Evolutionary conservation across 2,329 filamentous ascomycete genomes (phyloP), one percentile per base, ranked within the genome.

Genomic region (Pseudogymnoascus sp.): DNA sequence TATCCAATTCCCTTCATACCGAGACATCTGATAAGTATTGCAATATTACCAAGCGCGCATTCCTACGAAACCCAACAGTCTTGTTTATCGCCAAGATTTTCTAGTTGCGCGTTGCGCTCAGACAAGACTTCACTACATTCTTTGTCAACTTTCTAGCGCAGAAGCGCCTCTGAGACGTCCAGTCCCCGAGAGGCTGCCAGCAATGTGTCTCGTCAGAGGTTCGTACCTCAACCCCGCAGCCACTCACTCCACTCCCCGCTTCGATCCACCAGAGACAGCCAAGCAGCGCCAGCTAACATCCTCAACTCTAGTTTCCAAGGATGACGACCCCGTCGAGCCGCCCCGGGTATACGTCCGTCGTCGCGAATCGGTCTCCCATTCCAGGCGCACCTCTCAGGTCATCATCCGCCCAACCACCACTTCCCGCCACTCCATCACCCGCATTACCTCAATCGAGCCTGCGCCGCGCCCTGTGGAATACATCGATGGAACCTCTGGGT

Each of bases 191-290:
- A 56, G 50, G 28, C 28, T 35, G 50, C 50, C 50, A 56, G 14
- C 50, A 56, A 56, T 56, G 50, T 56, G 50, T 56, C 50, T 56
- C 50, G 50, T 56, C 50, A 56, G 28, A 56, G 50, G 50, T 43
- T 60, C 59, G 38, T 60, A 60, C 59, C 19, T 14, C 16, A 16
- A 38, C 59, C 59, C 59, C 59, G 38, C 59, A 31, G 38, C 59
- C 59, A 60, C 35, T 60, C 59, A 60, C 35, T 60, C 59, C 59
- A 41, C 59, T 38, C 16, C 59, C 33, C 38, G 59, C 59, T 28
- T 10, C 59, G 35, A 38, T 38, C 35, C 35, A 43, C 59, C 16
- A 26, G 59, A 16, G 26, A 60, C 35, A 60, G 35, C 35, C 33
- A 38, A 43, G 22, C 22, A 60, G 26, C 33, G 33, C 59, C 59